These are phyloP conservation scores for Limnomonas spitsbergensis DNA, from an alignment of 139 green algal species.

Conservation along the genomic window DNA sequence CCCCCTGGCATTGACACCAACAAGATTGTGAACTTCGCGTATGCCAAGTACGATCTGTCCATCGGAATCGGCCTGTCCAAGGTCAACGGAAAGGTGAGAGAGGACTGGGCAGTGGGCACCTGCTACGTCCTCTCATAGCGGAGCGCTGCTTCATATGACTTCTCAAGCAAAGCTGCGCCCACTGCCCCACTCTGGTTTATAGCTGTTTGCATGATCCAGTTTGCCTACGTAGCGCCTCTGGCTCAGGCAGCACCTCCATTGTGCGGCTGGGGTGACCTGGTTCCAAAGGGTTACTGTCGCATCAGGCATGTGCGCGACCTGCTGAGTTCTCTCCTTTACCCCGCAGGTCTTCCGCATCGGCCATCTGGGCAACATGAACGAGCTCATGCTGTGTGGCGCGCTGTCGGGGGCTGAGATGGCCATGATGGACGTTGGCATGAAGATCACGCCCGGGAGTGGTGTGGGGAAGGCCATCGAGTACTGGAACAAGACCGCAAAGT, in stretches of 20 bases:
- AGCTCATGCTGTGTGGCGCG: slow-evolving; percentile 86
- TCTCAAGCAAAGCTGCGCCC: not conserved
- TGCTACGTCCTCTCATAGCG: too few species aligned
- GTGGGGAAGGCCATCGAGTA: slow-evolving; percentile 74
- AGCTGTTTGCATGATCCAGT: too few species aligned
- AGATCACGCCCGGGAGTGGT: slow-evolving; percentile 73
- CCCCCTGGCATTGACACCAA: slow-evolving; percentile 83
- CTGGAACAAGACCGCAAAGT: slow-evolving; percentile 64
- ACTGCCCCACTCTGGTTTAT: too few species aligned
- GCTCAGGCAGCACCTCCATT: too few species aligned
- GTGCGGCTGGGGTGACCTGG: too few species aligned
- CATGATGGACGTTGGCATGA: slow-evolving; percentile 77
- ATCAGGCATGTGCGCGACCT: too few species aligned
- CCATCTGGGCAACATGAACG: slow-evolving; percentile 97
- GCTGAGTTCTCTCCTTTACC: too few species aligned
- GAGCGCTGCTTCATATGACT: slow-evolving; percentile 35
- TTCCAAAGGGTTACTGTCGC: too few species aligned
- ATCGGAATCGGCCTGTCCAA: slow-evolving; percentile 85
- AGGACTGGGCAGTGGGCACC: not conserved
- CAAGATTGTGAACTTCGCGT: slow-evolving; percentile 85
- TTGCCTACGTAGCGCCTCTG: too few species aligned
- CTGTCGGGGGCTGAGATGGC: slow-evolving; percentile 89
- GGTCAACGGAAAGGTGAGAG: slow-evolving; percentile 86
- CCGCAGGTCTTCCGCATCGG: slow-evolving; percentile 44
- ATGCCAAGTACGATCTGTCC: slow-evolving; percentile 93